Evolutionary conservation across 768 basidiomycete species (phyloP).

Genomic region (Phaeotremella skinneri): DNA sequence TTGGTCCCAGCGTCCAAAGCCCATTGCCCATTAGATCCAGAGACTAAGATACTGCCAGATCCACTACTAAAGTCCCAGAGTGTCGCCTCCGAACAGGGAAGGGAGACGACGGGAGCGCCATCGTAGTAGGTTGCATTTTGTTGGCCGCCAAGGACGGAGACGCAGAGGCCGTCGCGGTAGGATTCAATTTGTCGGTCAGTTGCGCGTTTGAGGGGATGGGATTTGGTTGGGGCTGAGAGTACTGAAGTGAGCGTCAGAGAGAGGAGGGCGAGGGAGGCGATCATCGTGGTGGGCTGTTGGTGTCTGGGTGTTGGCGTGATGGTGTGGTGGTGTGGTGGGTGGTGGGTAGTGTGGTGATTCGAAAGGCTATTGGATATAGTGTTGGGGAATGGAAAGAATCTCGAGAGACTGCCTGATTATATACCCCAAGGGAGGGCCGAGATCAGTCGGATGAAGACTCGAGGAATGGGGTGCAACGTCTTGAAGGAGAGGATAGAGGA

Average conservation of each 20-base stretch:
- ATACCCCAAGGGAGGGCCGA: too few relatives aligned
- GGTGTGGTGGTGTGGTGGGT: too few relatives aligned
- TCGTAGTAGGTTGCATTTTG: slow-evolving; percentile 5
- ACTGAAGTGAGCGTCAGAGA: neutral
- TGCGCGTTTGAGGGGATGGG: neutral
- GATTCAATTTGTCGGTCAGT: slow-evolving; percentile 11
- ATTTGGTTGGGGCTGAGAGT: neutral
- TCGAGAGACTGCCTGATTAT: too few relatives aligned
- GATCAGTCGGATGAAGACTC: too few relatives aligned
- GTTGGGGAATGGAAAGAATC: too few relatives aligned
- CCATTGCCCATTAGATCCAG: neutral
- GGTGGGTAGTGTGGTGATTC: too few relatives aligned
- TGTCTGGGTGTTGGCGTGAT: too few relatives aligned
- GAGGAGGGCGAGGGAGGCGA: neutral
- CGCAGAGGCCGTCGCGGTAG: slow-evolving; percentile 12
- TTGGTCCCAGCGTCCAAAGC: slow-evolving; percentile 19
- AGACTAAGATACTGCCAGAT: slow-evolving; percentile 1
- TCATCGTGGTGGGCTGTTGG: neutral
- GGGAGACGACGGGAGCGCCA: slow-evolving; percentile 19
- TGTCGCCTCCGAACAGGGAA: slow-evolving; percentile 13
- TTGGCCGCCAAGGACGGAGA: slow-evolving; percentile 8
- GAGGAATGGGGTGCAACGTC: too few relatives aligned
- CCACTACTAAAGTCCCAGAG: slow-evolving; percentile 27
- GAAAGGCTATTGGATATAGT: too few relatives aligned
- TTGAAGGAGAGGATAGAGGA: too few relatives aligned